Conservation (phyloP, 2,329 filamentous ascomycete genomes). For the Aureobasidium melanogenum region DNA sequence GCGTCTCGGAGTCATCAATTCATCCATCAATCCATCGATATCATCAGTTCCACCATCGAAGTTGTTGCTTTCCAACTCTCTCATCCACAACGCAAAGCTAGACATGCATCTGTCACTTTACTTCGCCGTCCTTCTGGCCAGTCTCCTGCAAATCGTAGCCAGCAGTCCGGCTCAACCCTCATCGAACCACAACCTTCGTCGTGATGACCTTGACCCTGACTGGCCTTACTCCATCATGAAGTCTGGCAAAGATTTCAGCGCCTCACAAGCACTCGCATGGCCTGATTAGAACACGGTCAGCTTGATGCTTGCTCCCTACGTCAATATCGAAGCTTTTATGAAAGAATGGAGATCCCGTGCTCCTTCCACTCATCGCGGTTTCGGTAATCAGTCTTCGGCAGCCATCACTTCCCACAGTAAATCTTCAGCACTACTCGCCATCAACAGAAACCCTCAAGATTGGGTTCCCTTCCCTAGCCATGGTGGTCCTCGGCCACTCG, state of each 20-base stretch:
- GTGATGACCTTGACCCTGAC: background rate
- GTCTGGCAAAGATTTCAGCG: background rate
- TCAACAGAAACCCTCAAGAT: too few species aligned
- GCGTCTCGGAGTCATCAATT: background rate
- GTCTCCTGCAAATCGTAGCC: background rate
- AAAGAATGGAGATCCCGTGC: background rate
- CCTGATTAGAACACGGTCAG: background rate
- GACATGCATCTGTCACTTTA: background rate
- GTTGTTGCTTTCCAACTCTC: background rate
- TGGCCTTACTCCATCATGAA: background rate
- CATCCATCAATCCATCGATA: background rate
- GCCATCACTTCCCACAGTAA: background rate
- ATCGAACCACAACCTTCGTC: background rate
- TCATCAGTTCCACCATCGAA: background rate
- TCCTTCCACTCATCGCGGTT: background rate
- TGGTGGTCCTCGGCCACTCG: too few species aligned
- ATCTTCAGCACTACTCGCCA: background rate
- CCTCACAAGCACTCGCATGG: background rate
- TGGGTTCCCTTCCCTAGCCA: too few species aligned
- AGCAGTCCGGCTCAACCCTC: background rate
- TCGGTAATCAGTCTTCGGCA: background rate
- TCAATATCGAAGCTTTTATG: background rate
- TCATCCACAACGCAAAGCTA: background rate
- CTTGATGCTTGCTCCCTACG: background rate
- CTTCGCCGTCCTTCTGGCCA: background rate